A percentile compares a stretch with the other conserved stretches of the same genome.
Evolutionary conservation across 192 early-diverging fungal species (phyloP).

Genomic region (Haplosporangium gracile): DNA sequence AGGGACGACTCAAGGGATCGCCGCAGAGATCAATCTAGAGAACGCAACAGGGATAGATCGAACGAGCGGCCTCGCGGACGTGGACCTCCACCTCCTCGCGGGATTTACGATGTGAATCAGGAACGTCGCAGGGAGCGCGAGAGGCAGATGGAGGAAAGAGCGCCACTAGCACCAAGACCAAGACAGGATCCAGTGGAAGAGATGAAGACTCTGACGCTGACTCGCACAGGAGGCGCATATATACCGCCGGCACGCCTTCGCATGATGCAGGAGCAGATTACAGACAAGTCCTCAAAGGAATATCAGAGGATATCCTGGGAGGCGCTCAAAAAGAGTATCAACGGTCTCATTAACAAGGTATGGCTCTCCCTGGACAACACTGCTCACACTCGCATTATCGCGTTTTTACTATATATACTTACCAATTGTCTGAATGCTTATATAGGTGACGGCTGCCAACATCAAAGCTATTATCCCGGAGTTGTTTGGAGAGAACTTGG

Average conservation of each 20-base stretch:
- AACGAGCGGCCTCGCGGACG: neutral
- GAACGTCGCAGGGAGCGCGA: constrained; percentile 56
- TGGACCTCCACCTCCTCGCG: neutral
- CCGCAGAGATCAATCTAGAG: constrained; percentile 22
- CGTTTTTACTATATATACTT: neutral
- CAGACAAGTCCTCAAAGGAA: constrained; percentile 73
- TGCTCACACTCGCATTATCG: neutral
- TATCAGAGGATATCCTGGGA: constrained; percentile 97
- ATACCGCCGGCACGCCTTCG: constrained; percentile 87
- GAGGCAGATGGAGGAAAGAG: constrained; percentile 47
- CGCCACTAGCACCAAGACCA: constrained; percentile 39
- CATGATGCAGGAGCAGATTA: constrained; percentile 78
- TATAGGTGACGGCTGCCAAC: constrained; percentile 85
- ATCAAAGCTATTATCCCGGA: constrained; percentile 92
- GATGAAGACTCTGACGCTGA: constrained; percentile 56
- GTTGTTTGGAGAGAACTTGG: constrained; percentile 90
- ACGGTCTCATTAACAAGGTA: constrained; percentile 94
- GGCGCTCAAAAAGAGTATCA: constrained; percentile 92
- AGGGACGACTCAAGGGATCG: constrained; percentile 25
- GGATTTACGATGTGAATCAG: constrained; percentile 26
- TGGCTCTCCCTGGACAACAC: neutral
- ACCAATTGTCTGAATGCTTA: neutral
- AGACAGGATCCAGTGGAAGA: constrained; percentile 58
- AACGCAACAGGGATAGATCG: constrained; percentile 13
- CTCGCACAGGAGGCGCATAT: constrained; percentile 82